Percentiles rank a stretch among this genome's conserved stretches.
phyloP scores from a whole-genome alignment of 2,329 filamentous ascomycete species.

The Phaeosphaeria sp. region DNA sequence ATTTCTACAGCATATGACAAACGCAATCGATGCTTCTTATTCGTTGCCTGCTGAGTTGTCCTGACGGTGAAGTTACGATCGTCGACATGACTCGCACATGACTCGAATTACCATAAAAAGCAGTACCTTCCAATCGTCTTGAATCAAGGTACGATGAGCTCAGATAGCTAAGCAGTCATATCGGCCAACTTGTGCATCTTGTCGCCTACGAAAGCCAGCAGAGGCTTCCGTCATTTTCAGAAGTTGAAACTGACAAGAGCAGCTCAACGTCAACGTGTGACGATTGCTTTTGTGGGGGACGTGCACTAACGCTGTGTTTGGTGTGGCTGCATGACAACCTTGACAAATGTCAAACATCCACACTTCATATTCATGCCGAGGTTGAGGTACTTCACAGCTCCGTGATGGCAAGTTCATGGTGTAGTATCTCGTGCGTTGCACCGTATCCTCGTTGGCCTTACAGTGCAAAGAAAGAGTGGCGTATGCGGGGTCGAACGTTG shows the following conservation, averaged over 20 bases:
- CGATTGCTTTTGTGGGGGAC: slow-evolving; percentile 6
- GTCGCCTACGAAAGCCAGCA: not conserved
- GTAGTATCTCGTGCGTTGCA: too few relatives aligned
- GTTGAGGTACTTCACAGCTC: not conserved
- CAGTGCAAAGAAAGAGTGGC: too few relatives aligned
- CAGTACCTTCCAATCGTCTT: not conserved
- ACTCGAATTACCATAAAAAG: not conserved
- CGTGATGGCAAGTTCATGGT: too few relatives aligned
- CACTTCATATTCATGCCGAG: not conserved
- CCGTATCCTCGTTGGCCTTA: too few relatives aligned
- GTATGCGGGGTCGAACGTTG: too few relatives aligned
- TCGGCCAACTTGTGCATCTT: not conserved
- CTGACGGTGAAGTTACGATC: not conserved
- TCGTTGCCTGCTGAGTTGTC: not conserved
- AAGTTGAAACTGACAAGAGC: not conserved
- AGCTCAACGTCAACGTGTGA: not conserved
- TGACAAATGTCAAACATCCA: not conserved
- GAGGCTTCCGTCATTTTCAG: not conserved
- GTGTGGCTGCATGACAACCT: slow-evolving; percentile 3
- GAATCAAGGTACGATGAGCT: not conserved
- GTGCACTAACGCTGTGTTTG: not conserved
- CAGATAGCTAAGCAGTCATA: not conserved
- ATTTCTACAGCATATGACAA: not conserved
- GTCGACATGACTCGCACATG: not conserved
- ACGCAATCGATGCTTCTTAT: not conserved